Percentiles rank a stretch among this genome's conserved stretches.
phyloP scores from a whole-genome alignment of 768 basidiomycete species.

The Brasilioporus rufonigricans region DNA sequence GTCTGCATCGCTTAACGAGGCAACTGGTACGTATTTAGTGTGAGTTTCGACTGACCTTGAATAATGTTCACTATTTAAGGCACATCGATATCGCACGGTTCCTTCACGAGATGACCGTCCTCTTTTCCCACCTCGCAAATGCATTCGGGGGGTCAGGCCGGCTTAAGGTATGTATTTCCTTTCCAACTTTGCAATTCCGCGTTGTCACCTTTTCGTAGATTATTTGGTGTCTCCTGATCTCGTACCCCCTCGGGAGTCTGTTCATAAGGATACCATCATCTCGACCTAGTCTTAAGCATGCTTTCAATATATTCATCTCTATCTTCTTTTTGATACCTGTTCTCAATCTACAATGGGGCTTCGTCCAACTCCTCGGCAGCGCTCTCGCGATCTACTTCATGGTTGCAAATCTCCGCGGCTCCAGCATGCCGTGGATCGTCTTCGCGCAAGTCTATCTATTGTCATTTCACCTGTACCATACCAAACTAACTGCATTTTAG shows the following conservation, averaged over 20 bases:
- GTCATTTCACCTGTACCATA: not conserved
- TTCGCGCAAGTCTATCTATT: constrained; percentile 51
- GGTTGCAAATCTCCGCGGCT: constrained; percentile 51
- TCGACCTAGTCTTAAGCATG: constrained; percentile 66
- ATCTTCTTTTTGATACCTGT: constrained; percentile 77
- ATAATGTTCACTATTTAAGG: not conserved
- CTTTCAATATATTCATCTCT: constrained; percentile 75
- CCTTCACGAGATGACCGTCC: not conserved
- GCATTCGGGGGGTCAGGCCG: not conserved
- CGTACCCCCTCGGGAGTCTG: constrained; percentile 86
- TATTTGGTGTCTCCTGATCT: not conserved
- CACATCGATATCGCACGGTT: not conserved
- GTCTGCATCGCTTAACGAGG: not conserved
- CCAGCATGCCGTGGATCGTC: constrained; percentile 91
- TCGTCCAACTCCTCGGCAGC: constrained; percentile 71
- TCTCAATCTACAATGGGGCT: constrained; percentile 67
- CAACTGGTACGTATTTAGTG: not conserved
- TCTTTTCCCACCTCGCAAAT: not conserved
- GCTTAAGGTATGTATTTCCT: not conserved
- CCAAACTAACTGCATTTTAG: constrained; percentile 37
- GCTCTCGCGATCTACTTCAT: constrained; percentile 75
- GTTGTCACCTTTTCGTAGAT: not conserved
- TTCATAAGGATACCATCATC: constrained; percentile 79
- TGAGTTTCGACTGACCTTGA: not conserved
- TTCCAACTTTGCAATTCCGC: not conserved